Base-by-base conservation (phyloP, 2,329 filamentous ascomycete species). In the Apiospora saccharicola region DNA sequence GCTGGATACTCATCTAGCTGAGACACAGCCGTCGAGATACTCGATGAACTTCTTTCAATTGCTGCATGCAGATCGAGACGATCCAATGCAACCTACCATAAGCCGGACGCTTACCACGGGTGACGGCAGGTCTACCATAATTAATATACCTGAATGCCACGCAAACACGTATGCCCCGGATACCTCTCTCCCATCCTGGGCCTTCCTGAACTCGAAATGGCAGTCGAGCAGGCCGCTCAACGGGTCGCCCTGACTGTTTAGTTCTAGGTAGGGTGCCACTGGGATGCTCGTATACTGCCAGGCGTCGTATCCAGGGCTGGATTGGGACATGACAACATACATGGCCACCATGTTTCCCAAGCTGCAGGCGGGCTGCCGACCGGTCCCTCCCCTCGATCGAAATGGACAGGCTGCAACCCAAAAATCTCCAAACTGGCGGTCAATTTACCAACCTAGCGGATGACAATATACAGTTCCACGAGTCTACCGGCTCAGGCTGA, bases 401-500 rank as follows among this genome's bases (percentile, higher is more conserved):
- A 64, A 64, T n/a, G 57, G 57, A 24, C 34, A 41, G 57, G 34
- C 57, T 64, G 57, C 57, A 64, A 64, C 34, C 57, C 57, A 64
- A 41, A 22, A 64, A n/a, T 41, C 19, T 64, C 57, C 57, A 61
- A 37, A 64, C 34, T 34, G 57, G 57, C 34, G 57, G 57, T 24
- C 34, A 64, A 19, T 64, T 41, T 41, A 37, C 53, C 53, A 61
- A 61, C 30, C 53, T 61, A 37, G 53, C 53, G 53, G 53, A 37
- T 61, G 30, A 13, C 30, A 61, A 37, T n/a, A 37, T 30, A 37
- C 53, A 61, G 19, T n/a, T 5, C 30, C 57, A n/a, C 34, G 34
- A 64, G 57, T 64, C 57, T 64, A 12, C 57, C 57, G 57, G 57
- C 57, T 64, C 57, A 64, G 57, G 57, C 57, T 64, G 57, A 64